Evolutionary conservation across 139 green algal species (phyloP).

Genomic region (Limnomonas spitsbergensis): DNA sequence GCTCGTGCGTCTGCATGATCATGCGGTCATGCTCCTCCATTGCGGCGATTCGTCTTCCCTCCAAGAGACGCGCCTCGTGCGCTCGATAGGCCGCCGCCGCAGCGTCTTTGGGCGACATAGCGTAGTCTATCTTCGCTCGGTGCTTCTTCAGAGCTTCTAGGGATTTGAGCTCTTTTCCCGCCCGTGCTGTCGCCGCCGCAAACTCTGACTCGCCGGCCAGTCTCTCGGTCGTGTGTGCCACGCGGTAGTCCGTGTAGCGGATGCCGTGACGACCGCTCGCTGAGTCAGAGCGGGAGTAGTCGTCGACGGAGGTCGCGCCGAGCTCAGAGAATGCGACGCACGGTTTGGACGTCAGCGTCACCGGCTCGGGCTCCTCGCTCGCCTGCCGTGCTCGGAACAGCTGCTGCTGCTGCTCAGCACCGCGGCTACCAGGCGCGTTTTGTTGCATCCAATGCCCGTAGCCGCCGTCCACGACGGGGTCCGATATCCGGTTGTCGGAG

Average conservation of each 20-base stretch:
- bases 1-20: not conserved
- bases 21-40: not conserved
- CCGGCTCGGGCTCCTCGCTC: not conserved
- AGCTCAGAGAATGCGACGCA: constrained; percentile 1
- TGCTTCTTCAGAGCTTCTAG: not conserved
- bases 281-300: constrained; percentile 7
- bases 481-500: not conserved
- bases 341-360: not conserved
- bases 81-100: too few relatives aligned
- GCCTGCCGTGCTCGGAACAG: not conserved
- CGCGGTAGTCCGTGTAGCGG: not conserved
- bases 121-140: not conserved
- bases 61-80: too few relatives aligned
- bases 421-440: not conserved
- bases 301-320: not conserved
- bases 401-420: not conserved
- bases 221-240: not conserved
- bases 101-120: not conserved
- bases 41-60: not conserved
- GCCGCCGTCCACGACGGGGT: constrained; percentile 1
- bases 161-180: not conserved
- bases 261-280: not conserved
- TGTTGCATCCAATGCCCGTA: constrained; percentile 9
- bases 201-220: constrained; percentile 1
- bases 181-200: too few relatives aligned